Percentiles rank a stretch among this genome's conserved stretches.
phyloP scores from a whole-genome alignment of 2,329 filamentous ascomycete genomes.

The Cladosporium cucumerinum region DNA sequence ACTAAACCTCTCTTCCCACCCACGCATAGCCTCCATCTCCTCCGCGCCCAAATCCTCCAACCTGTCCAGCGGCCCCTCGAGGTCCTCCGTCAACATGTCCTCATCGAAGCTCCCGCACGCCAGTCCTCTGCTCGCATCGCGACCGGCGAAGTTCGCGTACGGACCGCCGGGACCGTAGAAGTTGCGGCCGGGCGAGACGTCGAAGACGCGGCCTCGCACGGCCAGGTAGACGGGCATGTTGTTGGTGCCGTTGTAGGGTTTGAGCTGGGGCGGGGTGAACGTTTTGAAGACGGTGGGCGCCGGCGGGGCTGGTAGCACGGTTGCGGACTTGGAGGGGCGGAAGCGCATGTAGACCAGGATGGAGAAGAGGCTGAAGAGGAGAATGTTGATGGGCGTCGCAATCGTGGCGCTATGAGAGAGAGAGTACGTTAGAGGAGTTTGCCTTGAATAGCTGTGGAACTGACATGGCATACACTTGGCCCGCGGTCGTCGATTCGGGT shows the following conservation, averaged over 20 bases:
- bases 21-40: constrained; percentile 76
- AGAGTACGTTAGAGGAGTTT: not conserved
- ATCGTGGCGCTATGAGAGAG: constrained; percentile 47
- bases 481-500: constrained; percentile 33
- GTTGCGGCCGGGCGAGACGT: constrained; percentile 80
- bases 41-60: constrained; percentile 69
- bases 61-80: constrained; percentile 77
- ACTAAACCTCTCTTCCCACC: constrained; percentile 90
- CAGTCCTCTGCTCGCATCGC: constrained; percentile 83
- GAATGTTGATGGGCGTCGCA: constrained; percentile 59
- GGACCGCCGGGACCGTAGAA: constrained; percentile 96
- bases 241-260: constrained; percentile 76
- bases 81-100: constrained; percentile 89
- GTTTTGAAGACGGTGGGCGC: constrained; percentile 81
- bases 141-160: constrained; percentile 92
- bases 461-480: constrained; percentile 38
- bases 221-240: constrained; percentile 78
- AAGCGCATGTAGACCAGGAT: constrained; percentile 58
- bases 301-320: constrained; percentile 51
- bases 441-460: not conserved
- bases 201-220: constrained; percentile 88
- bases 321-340: constrained; percentile 48
- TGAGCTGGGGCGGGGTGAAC: constrained; percentile 78
- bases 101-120: constrained; percentile 91
- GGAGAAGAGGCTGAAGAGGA: constrained; percentile 57